A percentile compares a stretch with the other conserved stretches of the same genome.
These are phyloP conservation scores for Annulohypoxylon moriforme DNA, from an alignment of 495 filamentous ascomycete species.

Conservation along the genomic window DNA sequence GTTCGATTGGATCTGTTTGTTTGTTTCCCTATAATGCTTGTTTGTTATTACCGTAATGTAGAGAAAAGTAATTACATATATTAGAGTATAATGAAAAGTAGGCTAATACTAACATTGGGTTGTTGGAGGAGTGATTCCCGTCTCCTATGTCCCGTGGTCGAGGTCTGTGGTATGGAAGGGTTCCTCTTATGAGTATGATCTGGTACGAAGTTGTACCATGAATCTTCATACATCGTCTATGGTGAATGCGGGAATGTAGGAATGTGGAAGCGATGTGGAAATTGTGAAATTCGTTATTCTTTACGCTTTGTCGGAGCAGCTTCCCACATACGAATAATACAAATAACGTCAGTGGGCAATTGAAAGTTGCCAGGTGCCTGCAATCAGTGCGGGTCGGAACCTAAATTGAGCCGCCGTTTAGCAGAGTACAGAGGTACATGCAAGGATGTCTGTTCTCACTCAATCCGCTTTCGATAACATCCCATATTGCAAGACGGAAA, in stretches of 20 bases:
- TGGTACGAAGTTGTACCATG: constrained; percentile 75
- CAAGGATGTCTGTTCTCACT: too few species aligned
- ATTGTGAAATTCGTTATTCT: background rate
- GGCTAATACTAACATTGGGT: constrained; percentile 67
- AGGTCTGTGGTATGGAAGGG: constrained; percentile 47
- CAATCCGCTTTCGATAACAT: too few species aligned
- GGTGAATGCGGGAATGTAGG: constrained; percentile 6
- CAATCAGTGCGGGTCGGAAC: constrained; percentile 5
- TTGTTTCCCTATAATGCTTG: constrained; percentile 49
- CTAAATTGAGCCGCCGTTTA: constrained; percentile 17
- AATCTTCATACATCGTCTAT: constrained; percentile 75
- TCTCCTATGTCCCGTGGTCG: constrained; percentile 63
- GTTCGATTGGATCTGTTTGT: constrained; percentile 52
- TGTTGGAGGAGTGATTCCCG: constrained; percentile 74
- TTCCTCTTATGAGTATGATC: constrained; percentile 62
- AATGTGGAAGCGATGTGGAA: background rate
- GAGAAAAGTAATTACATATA: background rate
- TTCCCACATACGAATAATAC: constrained; percentile 1
- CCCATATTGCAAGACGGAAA: too few species aligned
- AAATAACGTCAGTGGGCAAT: constrained; percentile 19
- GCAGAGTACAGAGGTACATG: background rate
- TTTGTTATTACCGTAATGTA: constrained; percentile 19
- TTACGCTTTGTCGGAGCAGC: background rate
- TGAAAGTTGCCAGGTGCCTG: constrained; percentile 5
- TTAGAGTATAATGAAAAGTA: background rate